Evolutionary conservation across 2,329 filamentous ascomycete species (phyloP).

Genomic region (Pyrenophora tritici-repentis): DNA sequence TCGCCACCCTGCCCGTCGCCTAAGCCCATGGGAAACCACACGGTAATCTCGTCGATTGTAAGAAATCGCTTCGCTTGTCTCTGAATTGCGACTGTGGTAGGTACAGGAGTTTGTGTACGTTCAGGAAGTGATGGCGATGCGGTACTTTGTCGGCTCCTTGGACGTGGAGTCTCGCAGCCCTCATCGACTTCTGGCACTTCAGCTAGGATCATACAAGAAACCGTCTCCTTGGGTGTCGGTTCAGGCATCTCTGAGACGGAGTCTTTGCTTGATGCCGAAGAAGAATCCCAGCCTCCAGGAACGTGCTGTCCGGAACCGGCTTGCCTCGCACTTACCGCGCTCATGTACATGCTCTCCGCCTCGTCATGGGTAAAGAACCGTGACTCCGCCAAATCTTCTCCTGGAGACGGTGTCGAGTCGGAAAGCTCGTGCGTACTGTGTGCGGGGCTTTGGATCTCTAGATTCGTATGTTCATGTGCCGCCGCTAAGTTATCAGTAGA

Average conservation of each 20-base stretch:
- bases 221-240: constrained; percentile 37
- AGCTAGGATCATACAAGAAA: constrained; percentile 38
- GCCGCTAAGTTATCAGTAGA: constrained; percentile 21
- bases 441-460: constrained; percentile 8
- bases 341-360: constrained; percentile 87
- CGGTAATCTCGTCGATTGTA: constrained; percentile 44
- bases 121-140: constrained; percentile 18
- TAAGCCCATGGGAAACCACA: constrained; percentile 46
- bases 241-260: constrained; percentile 34
- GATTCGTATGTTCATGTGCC: constrained; percentile 18
- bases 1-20: constrained; percentile 13
- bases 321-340: constrained; percentile 58
- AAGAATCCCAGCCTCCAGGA: constrained; percentile 52
- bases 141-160: constrained; percentile 37
- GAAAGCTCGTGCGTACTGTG: constrained; percentile 6
- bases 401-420: constrained; percentile 10
- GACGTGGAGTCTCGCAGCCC: constrained; percentile 49
- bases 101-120: constrained; percentile 6
- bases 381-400: constrained; percentile 54
- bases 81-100: not conserved
- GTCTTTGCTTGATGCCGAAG: constrained; percentile 40
- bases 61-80: constrained; percentile 42
- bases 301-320: constrained; percentile 29
- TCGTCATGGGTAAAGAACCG: constrained; percentile 78
- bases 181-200: constrained; percentile 39